A percentile compares a stretch with the other conserved stretches of the same genome.
phyloP scores from a whole-genome alignment of 768 basidiomycete genomes.

The Mrakia blollopis region DNA sequence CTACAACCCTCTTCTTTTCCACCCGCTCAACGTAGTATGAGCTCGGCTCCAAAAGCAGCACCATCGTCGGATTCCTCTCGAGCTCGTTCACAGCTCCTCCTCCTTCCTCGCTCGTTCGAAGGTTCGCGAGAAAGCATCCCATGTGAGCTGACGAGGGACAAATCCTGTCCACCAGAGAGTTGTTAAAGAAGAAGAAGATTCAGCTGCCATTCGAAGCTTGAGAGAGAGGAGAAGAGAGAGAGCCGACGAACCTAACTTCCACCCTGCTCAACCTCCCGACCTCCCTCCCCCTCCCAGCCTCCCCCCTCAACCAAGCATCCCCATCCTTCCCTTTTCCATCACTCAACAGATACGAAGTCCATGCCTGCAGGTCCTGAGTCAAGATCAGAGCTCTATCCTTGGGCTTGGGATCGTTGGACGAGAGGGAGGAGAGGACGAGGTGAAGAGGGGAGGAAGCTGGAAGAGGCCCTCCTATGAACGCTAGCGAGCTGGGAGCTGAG shows the following conservation, averaged over 20 bases:
- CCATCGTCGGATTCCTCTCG: not conserved
- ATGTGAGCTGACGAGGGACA: not conserved
- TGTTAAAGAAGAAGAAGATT: too few species aligned
- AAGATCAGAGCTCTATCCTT: not conserved
- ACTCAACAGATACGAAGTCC: constrained; percentile 8
- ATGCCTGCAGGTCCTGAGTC: not conserved
- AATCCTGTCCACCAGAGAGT: not conserved
- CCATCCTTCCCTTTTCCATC: not conserved
- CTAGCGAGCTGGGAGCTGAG: not conserved
- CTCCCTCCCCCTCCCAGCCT: not conserved
- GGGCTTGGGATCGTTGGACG: not conserved
- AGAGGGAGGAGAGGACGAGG: not conserved
- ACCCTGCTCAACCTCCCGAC: not conserved
- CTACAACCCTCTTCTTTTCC: not conserved
- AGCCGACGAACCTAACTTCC: not conserved
- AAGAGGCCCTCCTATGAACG: not conserved
- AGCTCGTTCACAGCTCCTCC: not conserved
- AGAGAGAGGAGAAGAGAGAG: too few species aligned
- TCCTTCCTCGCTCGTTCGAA: not conserved
- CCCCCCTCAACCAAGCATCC: constrained; percentile 6
- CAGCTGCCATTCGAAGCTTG: not conserved
- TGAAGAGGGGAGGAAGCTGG: not conserved
- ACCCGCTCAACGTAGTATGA: not conserved
- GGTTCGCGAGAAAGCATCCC: constrained; percentile 1
- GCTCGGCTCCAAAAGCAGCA: not conserved